Evolutionary conservation across 2,329 filamentous ascomycete species (phyloP).

Genomic region (Davidsoniella eucalypti): DNA sequence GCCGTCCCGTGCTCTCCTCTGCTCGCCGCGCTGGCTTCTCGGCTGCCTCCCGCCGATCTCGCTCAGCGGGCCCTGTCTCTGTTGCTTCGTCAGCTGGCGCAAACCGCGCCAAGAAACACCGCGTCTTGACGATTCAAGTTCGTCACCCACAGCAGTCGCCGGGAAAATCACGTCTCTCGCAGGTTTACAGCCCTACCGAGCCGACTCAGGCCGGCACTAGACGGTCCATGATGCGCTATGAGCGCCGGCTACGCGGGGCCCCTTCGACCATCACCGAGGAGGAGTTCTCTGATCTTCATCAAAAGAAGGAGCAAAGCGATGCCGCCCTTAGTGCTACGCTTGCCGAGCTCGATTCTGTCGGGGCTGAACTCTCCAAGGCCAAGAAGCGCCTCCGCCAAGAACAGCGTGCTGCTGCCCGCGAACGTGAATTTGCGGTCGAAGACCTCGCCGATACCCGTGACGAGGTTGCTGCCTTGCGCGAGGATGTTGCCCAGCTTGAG

Average conservation of each 20-base stretch:
- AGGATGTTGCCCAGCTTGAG: slow-evolving; percentile 37
- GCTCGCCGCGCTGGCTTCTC: slow-evolving; percentile 3
- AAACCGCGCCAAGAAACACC: slow-evolving; percentile 3
- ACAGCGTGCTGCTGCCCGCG: slow-evolving; percentile 5
- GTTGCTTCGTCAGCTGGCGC: neutral
- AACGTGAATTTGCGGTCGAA: slow-evolving; percentile 63
- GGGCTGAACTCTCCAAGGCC: slow-evolving; percentile 1
- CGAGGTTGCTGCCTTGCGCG: slow-evolving; percentile 7
- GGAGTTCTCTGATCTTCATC: slow-evolving; percentile 6
- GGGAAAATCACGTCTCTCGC: neutral
- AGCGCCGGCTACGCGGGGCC: neutral
- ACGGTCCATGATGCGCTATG: neutral
- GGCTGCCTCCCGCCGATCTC: neutral
- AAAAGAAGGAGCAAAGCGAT: slow-evolving; percentile 9
- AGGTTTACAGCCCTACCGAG: slow-evolving; percentile 7
- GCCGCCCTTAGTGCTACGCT: slow-evolving; percentile 34
- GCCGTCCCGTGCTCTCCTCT: neutral
- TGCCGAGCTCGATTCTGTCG: slow-evolving; percentile 62
- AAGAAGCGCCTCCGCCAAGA: slow-evolving; percentile 9
- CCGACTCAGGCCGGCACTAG: neutral
- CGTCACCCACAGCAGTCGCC: slow-evolving; percentile 7
- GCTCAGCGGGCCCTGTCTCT: slow-evolving; percentile 1
- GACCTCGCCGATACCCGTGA: slow-evolving; percentile 44
- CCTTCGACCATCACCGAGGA: slow-evolving; percentile 6
- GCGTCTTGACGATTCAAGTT: slow-evolving; percentile 11